Percentiles rank a stretch among this genome's conserved stretches.
Evolutionary conservation across 768 basidiomycete species (phyloP).

Genomic region (Phallus indusiatus): DNA sequence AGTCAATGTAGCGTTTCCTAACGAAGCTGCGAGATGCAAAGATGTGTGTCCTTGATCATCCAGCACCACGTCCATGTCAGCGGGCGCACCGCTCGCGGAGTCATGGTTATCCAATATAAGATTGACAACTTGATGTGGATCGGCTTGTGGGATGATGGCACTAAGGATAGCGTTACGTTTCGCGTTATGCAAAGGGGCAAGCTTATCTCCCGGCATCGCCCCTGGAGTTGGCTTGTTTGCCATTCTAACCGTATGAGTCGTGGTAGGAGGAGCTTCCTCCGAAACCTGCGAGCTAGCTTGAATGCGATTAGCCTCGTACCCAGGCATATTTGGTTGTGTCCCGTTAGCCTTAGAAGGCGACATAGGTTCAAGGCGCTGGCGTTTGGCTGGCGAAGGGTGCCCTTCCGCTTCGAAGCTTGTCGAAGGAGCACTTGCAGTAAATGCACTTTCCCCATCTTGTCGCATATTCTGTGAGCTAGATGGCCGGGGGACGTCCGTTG

Average conservation of each 20-base stretch:
- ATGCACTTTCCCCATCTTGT: neutral
- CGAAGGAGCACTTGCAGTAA: neutral
- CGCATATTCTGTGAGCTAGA: neutral
- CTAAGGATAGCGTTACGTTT: conserved; percentile 56
- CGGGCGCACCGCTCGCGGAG: conserved; percentile 17
- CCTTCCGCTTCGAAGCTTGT: conserved; percentile 27
- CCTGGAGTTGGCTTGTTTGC: conserved; percentile 51
- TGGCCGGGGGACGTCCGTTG: neutral
- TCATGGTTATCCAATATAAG: conserved; percentile 28
- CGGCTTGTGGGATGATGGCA: conserved; percentile 60
- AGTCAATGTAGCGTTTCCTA: conserved; percentile 61
- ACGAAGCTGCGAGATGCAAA: conserved; percentile 84
- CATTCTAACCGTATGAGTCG: conserved; percentile 45
- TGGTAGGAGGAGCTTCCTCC: conserved; percentile 27
- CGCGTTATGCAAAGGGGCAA: conserved; percentile 36
- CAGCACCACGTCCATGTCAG: conserved; percentile 73
- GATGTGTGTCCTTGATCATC: conserved; percentile 95
- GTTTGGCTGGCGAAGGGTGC: conserved; percentile 58
- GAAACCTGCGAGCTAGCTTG: conserved; percentile 17
- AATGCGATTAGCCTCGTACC: conserved; percentile 32
- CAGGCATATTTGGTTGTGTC: conserved; percentile 38
- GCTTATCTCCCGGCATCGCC: conserved; percentile 43
- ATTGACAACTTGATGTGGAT: conserved; percentile 51
- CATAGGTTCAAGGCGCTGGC: conserved; percentile 47
- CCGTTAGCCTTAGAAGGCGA: conserved; percentile 32